phyloP scores from a whole-genome alignment of 768 basidiomycete genomes.

The Termitomyces sp. region DNA sequence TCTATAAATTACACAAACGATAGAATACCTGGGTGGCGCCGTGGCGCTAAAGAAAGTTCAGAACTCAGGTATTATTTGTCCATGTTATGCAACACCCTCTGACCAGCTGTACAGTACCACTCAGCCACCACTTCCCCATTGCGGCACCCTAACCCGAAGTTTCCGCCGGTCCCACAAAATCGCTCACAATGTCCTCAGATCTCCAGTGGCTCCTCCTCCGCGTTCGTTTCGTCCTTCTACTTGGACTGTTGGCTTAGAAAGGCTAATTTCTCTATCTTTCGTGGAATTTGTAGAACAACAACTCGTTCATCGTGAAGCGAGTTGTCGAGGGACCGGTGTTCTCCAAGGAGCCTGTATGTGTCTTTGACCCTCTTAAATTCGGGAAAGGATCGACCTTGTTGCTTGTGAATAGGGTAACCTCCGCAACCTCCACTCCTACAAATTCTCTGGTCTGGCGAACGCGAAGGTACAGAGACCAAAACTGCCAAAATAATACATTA shows the following conservation, averaged over 20 bases:
- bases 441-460: slow-evolving; percentile 88
- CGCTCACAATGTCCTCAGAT: slow-evolving; percentile 72
- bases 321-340: slow-evolving; percentile 68
- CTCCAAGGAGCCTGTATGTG: slow-evolving; percentile 76
- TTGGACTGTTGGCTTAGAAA: background rate
- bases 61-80: slow-evolving; percentile 19
- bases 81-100: slow-evolving; percentile 18
- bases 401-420: slow-evolving; percentile 63
- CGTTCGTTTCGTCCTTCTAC: slow-evolving; percentile 39
- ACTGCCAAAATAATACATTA: background rate
- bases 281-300: slow-evolving; percentile 55
- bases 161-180: slow-evolving; percentile 13
- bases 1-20: no score
- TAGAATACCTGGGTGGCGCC: background rate
- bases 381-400: background rate
- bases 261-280: background rate
- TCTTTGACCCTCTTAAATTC: background rate
- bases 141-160: slow-evolving; percentile 15
- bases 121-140: slow-evolving; percentile 29
- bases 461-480: slow-evolving; percentile 45
- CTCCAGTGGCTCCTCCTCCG: slow-evolving; percentile 93
- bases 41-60: background rate
- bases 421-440: slow-evolving; percentile 84
- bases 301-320: slow-evolving; percentile 83
- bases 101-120: slow-evolving; percentile 31